Base-by-base conservation (phyloP, 148 eudicot species). In the Arctostaphylos glauca region DNA sequence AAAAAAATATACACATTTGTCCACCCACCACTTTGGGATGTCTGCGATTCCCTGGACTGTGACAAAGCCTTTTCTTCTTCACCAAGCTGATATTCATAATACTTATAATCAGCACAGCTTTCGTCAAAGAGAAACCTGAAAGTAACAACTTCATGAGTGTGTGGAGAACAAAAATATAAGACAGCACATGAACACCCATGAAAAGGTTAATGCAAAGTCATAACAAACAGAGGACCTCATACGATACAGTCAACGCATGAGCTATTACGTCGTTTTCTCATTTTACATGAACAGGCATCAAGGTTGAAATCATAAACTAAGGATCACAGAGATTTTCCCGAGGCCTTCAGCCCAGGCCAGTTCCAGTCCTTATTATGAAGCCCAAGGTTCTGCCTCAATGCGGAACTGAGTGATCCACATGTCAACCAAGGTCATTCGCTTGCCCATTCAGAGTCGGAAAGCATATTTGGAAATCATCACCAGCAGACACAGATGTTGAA, bases 121-220 rank as follows among this genome's bases (percentile, higher is more conserved):
- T 90, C 88, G 81, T 96, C 99, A 85, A 90, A 96, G 78, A 96
- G 85, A 87, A 96, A 96, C 78, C 99, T 96, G 93, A 88, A 87
- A 77, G 41, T 4, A 78, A 84, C 16, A 84, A 38, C 31, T 48
- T 76, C 21, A 79, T 87, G 58, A 79, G 50, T 73, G 18, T 46
- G 72, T 62, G 70, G 5, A 19, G 66, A 48, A 14, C 25, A 49
- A 66, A 38, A 23, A 76, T 10, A 49, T 41, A 3, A 54, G 18
- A 58, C 25, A 49, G 74, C 74, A 49, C 14, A 6, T 46, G 44
- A n/a, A 64, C 47, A 48, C 48, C 21, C 54, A 44, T 46, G 41
- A 9, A 21, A 21, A 64, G 64, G 19, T 38, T 43, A 64, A 67
- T 21, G 31, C 21, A 49, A 52, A 76, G 62, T 52, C n/a, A 54